These are phyloP conservation scores for Hebeloma cylindrosporum DNA, from an alignment of 768 basidiomycete genomes.

Conservation along the genomic window DNA sequence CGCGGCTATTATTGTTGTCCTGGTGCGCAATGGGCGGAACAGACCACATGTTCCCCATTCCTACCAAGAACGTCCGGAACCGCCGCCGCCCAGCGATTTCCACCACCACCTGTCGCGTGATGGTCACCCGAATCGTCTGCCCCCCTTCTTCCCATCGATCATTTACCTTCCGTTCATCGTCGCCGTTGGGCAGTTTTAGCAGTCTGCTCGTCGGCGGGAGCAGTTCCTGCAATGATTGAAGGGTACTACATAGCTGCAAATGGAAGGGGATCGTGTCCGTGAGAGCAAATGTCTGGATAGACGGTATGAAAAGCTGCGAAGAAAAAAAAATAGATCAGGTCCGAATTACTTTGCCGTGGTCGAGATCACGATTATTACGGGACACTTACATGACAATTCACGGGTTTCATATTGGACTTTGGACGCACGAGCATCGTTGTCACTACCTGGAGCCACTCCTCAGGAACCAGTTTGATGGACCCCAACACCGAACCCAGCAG, in stretches of 20 bases:
- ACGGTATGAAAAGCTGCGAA: constrained; percentile 39
- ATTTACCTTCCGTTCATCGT: not conserved
- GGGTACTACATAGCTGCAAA: constrained; percentile 49
- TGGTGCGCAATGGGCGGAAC: constrained; percentile 20
- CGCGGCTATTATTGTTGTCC: not conserved
- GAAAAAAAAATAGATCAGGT: not conserved
- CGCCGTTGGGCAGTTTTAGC: constrained; percentile 13
- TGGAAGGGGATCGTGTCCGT: constrained; percentile 58
- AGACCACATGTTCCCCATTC: constrained; percentile 44
- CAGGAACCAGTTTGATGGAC: constrained; percentile 52
- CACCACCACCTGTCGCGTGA: constrained; percentile 47
- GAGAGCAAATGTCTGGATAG: constrained; percentile 46
- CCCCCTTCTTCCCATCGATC: not conserved
- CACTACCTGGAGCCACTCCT: constrained; percentile 58
- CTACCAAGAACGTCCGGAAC: constrained; percentile 38
- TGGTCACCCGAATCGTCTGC: constrained; percentile 40
- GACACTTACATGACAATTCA: constrained; percentile 52
- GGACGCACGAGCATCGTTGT: constrained; percentile 35
- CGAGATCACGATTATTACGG: not conserved
- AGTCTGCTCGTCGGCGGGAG: constrained; percentile 28
- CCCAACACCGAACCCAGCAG: constrained; percentile 43
- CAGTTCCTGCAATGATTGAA: constrained; percentile 45
- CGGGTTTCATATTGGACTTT: constrained; percentile 33
- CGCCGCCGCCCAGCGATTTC: constrained; percentile 39
- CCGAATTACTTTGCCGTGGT: not conserved